These are phyloP conservation scores for Selenicereus undatus DNA, from an alignment of 148 eudicot genomes.

Conservation along the genomic window DNA sequence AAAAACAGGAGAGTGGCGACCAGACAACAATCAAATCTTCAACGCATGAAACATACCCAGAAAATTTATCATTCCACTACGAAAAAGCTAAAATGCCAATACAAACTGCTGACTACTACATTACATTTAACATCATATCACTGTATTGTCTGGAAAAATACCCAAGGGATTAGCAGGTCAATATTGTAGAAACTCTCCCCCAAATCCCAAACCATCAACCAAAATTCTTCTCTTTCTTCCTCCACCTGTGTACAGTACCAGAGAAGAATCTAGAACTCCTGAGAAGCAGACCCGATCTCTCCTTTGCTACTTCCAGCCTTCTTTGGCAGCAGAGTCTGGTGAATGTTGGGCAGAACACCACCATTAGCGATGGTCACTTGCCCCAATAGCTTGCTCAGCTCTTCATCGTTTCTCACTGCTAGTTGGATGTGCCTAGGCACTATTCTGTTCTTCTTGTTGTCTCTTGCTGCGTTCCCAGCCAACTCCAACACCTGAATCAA, in stretches of 20 bases:
- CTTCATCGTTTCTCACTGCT: conserved; percentile 44
- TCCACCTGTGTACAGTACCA: not conserved
- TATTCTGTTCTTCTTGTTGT: conserved; percentile 41
- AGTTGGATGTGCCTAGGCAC: conserved; percentile 42
- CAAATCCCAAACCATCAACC: not conserved
- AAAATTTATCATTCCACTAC: not conserved
- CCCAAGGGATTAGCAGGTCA: not conserved
- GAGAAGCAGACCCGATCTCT: conserved; percentile 33
- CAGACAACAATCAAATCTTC: too few species aligned
- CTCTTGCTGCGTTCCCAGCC: conserved; percentile 48
- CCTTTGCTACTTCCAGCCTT: conserved; percentile 27
- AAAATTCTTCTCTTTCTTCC: not conserved
- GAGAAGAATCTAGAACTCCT: conserved; percentile 31
- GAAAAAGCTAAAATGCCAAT: not conserved
- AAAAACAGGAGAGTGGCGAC: too few species aligned
- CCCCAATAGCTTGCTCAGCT: conserved; percentile 40
- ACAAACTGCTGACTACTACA: conserved; percentile 6
- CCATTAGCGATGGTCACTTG: conserved; percentile 41
- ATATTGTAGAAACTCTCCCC: not conserved
- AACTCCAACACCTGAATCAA: conserved; percentile 35
- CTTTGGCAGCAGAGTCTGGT: conserved; percentile 32
- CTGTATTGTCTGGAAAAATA: not conserved
- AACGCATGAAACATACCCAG: not conserved
- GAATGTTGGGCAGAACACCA: conserved; percentile 41
- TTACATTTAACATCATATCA: not conserved